These are phyloP conservation scores for Parathielavia appendiculata DNA, from an alignment of 495 filamentous ascomycete species.

Conservation along the genomic window DNA sequence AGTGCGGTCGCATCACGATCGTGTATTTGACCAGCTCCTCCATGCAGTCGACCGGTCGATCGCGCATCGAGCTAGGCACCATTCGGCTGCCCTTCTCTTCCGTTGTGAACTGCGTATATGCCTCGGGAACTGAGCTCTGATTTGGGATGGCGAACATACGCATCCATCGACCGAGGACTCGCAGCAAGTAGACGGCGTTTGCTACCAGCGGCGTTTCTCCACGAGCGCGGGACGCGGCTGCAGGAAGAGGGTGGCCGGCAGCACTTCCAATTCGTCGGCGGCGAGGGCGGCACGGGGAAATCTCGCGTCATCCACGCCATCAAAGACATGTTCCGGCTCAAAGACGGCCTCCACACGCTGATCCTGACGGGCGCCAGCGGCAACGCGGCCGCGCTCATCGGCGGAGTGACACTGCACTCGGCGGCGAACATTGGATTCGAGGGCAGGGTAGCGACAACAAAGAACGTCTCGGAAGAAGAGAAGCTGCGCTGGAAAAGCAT, in stretches of 20 bases:
- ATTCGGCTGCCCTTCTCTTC: no score
- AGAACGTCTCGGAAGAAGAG: constrained; percentile 5
- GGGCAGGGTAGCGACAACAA: neutral
- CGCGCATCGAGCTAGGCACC: no score
- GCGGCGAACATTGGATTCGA: constrained; percentile 6
- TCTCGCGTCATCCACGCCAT: constrained; percentile 1
- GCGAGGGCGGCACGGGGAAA: constrained; percentile 1
- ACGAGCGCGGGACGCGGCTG: neutral
- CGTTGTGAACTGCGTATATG: no score
- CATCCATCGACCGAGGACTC: no score
- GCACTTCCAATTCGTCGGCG: neutral
- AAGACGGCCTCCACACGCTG: constrained; percentile 8
- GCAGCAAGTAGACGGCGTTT: no score
- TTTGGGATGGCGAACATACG: no score
- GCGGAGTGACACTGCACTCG: constrained; percentile 9
- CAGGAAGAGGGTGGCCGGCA: neutral
- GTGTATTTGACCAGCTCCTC: no score
- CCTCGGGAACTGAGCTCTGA: no score
- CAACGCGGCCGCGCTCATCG: constrained; percentile 7
- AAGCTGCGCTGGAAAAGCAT: constrained; percentile 10
- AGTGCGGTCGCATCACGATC: no score
- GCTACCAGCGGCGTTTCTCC: neutral
- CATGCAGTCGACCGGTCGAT: no score
- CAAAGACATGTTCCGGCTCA: constrained; percentile 1
- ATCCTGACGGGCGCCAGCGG: constrained; percentile 10